These are phyloP conservation scores for Lasiodiplodia gonubiensis DNA, from an alignment of 2,329 filamentous ascomycete genomes.

Conservation along the genomic window DNA sequence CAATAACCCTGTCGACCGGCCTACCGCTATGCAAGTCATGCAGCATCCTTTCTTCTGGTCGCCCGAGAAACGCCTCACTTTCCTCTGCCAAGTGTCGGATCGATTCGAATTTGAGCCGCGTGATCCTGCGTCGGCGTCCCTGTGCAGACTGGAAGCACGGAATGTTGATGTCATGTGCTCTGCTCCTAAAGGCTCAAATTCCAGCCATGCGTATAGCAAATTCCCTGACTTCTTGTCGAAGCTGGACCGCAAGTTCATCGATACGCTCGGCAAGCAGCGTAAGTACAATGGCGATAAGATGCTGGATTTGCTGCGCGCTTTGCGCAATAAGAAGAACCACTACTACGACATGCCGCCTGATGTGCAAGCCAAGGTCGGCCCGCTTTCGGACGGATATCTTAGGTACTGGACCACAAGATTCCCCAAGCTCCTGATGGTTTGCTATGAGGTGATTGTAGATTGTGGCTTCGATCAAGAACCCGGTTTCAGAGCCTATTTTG, in stretches of 20 bases:
- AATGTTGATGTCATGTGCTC: slow-evolving; percentile 49
- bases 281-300: slow-evolving; percentile 88
- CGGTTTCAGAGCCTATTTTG: slow-evolving; percentile 75
- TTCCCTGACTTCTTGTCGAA: slow-evolving; percentile 77
- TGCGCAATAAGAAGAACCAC: slow-evolving; percentile 96
- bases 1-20: slow-evolving; percentile 68
- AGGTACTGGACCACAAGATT: slow-evolving; percentile 83
- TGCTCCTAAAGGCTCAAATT: slow-evolving; percentile 26
- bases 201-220: slow-evolving; percentile 58
- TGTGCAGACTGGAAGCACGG: slow-evolving; percentile 64
- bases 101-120: slow-evolving; percentile 93
- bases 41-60: slow-evolving; percentile 98
- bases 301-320: slow-evolving; percentile 83
- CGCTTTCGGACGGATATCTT: slow-evolving; percentile 79
- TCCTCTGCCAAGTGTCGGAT: slow-evolving; percentile 95
- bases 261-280: slow-evolving; percentile 88
- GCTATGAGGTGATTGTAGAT: slow-evolving; percentile 75
- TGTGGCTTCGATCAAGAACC: slow-evolving; percentile 67
- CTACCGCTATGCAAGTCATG: slow-evolving; percentile 79
- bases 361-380: slow-evolving; percentile 74
- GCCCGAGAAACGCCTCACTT: slow-evolving; percentile 83
- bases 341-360: slow-evolving; percentile 93
- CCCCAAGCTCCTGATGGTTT: slow-evolving; percentile 76
- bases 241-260: slow-evolving; percentile 81
- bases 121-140: slow-evolving; percentile 74